Evolutionary conservation across 495 filamentous ascomycete genomes (phyloP), one percentile per base, ranked within the genome.

Genomic region (Rhizodiscina lignyota): DNA sequence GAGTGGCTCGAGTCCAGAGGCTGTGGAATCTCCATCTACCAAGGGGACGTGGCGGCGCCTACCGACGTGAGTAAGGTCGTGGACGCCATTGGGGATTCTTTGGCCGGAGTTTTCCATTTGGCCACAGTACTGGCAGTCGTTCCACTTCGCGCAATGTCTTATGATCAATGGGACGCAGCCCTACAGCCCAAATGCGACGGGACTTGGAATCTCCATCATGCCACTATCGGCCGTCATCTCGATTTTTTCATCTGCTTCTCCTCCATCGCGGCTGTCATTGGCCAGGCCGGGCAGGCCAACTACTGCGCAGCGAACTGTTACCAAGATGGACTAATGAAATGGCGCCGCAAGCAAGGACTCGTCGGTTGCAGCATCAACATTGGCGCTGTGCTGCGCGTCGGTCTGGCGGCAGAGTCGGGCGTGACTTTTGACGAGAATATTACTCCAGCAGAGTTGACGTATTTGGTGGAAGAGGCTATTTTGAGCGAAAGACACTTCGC

Each of bases 231-330:
- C 12, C 10, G 24, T 2, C 11, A 30, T 21, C 34, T 50, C 1
- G 47, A 50, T 30, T 50, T 50, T 40, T 50, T 50, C 34, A 18
- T 37, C 12, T 5, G 41, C 10, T 26, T 43, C 17, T 34, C 24
- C 18, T 43, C 38, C n/a, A 1, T 47, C 1, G 32, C 35, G 3
- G 40, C 36, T 15, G 17, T 47, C 11, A 18, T 50, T 15, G 44
- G 44, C 4, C 27, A 42, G 3, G 17, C 18, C 1, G 43, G 39
- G 2, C 47, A 50, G 21, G 39, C 31, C 3, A 47, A 47, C 35
- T 50, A 50, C 30, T 36, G 32, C 2, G 29, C 34, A 5, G 47
- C 28, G 1, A 47, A 47, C 36, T 29, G 39, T 8, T 50, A 32
- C 34, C 39, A 35, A 1, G 47, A 51, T 21, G 30, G 30, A 3